Evolutionary conservation across 441 rosid genomes (phyloP), one percentile per base, ranked within the genome.

Genomic region (Biscutella laevigata): DNA sequence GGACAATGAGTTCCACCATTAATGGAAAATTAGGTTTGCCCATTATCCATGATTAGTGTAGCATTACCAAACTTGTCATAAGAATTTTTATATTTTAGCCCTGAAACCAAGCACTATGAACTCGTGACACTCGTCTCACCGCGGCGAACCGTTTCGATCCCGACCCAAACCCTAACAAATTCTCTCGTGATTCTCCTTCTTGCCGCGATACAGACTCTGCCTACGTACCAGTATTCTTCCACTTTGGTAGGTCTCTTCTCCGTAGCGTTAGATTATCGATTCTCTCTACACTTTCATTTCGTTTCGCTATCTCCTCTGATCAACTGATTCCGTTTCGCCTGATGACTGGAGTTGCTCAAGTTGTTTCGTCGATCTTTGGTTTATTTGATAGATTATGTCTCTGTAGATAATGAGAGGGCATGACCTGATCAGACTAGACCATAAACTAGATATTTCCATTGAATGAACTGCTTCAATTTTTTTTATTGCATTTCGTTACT

Each of bases 111-210:
- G 39, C 57, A 64, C 41, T 56, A 52, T 19, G 43, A 16, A n/a
- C n/a, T n/a, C n/a, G n/a, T n/a, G n/a, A n/a, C n/a, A 36, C 62
- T 25, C 15, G 35, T 20, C 34, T 46, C 50, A 53, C 27, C 46
- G 54, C 61, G 56, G 41, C 56, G 49, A 46, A 57, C 33, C 63
- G 69, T 64, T 44, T 56, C 63, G 46, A 64, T 61, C 59, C 53
- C 46, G 44, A 61, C 45, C 16, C 46, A 48, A 64, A 64, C 58
- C 53, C 63, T 64, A 64, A 22, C 27, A 7, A 12, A 15, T 25
- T 27, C 17, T 9, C 0, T 28, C 17, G n/a, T 20, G 4, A 53
- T 15, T 36, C 46, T 46, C 37, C 28, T 5, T 34, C 38, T 12
- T 4, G 36, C 43, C 4, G 12, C 17, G 4, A 19, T 22, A 29